A percentile compares a stretch with the other conserved stretches of the same genome.
Conservation (phyloP, 176 grass and related monocot species). For the Carex littledalei region DNA sequence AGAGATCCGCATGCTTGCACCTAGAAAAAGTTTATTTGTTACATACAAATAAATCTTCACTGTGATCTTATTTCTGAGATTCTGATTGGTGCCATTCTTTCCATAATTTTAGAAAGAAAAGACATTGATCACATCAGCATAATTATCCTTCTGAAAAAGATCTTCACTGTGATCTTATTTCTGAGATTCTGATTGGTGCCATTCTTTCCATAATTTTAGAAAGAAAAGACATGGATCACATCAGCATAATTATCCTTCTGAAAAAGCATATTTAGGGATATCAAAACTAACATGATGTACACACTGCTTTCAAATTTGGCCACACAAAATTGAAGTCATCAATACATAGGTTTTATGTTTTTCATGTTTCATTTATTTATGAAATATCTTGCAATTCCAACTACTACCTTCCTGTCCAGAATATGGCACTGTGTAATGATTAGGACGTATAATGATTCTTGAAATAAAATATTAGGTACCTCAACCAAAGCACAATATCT, state of each 20-base stretch:
- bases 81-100: not conserved
- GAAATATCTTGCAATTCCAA: not conserved
- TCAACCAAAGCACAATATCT: conserved; percentile 97
- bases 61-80: not conserved
- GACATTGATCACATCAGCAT: not conserved
- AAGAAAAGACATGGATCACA: not conserved
- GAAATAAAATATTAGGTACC: conserved; percentile 37
- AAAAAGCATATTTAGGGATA: not conserved
- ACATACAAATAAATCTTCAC: not conserved
- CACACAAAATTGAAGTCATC: not conserved
- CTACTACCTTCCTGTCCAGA: not conserved
- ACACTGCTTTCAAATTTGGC: conserved; percentile 6
- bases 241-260: not conserved
- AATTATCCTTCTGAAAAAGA: not conserved
- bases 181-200: too few species aligned
- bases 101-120: conserved; percentile 1
- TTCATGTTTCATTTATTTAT: not conserved
- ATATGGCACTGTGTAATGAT: not conserved
- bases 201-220: not conserved
- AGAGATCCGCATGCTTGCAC: conserved; percentile 88
- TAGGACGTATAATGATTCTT: not conserved
- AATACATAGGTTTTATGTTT: not conserved
- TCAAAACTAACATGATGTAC: not conserved
- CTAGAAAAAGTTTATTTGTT: conserved; percentile 22
- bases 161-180: too few species aligned